Conservation (phyloP, 352 stramenopile genomes). For the Pythium graminicola region DNA sequence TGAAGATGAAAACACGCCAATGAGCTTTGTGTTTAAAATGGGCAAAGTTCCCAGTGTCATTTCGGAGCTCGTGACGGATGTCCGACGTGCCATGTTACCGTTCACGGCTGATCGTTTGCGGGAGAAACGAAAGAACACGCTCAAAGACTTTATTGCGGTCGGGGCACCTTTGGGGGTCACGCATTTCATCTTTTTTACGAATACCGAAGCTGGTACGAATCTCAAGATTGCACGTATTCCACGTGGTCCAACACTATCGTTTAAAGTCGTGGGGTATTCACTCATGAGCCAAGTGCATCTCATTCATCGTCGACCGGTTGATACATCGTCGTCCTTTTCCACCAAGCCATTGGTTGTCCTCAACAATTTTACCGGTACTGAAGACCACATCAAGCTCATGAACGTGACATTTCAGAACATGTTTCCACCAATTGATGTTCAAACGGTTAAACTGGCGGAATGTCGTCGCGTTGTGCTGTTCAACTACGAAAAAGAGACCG, state of each 20-base stretch:
- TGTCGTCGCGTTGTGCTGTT: conserved; percentile 97
- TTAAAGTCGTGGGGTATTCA: conserved; percentile 88
- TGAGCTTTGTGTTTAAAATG: conserved; percentile 91
- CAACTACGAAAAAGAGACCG: conserved; percentile 91
- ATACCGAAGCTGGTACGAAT: conserved; percentile 92
- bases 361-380: conserved; percentile 96
- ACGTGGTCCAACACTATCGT: conserved; percentile 92
- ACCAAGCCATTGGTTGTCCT: conserved; percentile 95
- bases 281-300: conserved; percentile 90
- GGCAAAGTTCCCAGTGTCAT: conserved; percentile 78
- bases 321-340: conserved; percentile 81
- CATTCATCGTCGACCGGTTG: conserved; percentile 88
- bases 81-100: conserved; percentile 93
- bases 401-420: conserved; percentile 99
- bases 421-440: conserved; percentile 98
- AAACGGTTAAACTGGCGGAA: conserved; percentile 92
- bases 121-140: conserved; percentile 88
- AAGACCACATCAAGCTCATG: conserved; percentile 91
- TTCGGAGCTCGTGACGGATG: conserved; percentile 84
- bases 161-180: conserved; percentile 92
- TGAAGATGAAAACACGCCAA: conserved; percentile 82
- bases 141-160: conserved; percentile 91
- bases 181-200: conserved; percentile 95
- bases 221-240: conserved; percentile 92
- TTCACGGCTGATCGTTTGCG: conserved; percentile 92